Percentiles rank a stretch among this genome's conserved stretches.
phyloP scores from a whole-genome alignment of 2,329 filamentous ascomycete species.

The Spiromastix sp. region DNA sequence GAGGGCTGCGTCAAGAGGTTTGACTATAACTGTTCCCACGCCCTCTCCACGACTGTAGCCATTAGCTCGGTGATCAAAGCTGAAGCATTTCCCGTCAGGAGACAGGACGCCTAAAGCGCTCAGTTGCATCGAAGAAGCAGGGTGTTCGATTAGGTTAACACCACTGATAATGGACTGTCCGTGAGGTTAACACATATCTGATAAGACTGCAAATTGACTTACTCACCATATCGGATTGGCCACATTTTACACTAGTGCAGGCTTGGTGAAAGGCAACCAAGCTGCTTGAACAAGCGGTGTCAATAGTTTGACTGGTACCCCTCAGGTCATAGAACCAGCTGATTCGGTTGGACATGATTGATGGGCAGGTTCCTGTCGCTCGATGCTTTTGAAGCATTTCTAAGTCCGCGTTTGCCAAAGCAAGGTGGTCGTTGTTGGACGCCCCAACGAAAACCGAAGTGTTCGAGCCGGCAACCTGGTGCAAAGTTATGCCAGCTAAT shows the following conservation, averaged over 20 bases:
- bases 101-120: conserved; percentile 13
- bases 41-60: conserved; percentile 35
- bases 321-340: conserved; percentile 21
- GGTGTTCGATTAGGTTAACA: conserved; percentile 9
- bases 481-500: conserved; percentile 12
- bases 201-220: not conserved
- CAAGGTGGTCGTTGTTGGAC: conserved; percentile 11
- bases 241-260: conserved; percentile 6
- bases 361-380: conserved; percentile 13
- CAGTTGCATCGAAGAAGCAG: conserved; percentile 10
- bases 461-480: conserved; percentile 9
- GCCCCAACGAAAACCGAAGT: conserved; percentile 12
- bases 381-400: conserved; percentile 9
- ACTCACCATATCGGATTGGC: conserved; percentile 7
- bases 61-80: conserved; percentile 26
- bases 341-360: conserved; percentile 19
- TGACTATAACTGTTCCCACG: conserved; percentile 18
- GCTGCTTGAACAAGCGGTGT: conserved; percentile 14
- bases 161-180: conserved; percentile 9
- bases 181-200: not conserved
- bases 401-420: conserved; percentile 7
- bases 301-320: conserved; percentile 11
- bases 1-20: conserved; percentile 20
- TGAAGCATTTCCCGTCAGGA: conserved; percentile 18
- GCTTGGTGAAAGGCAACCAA: conserved; percentile 10